phyloP scores from a whole-genome alignment of 2,329 filamentous ascomycete genomes.

The Microthyrium microscopicum region DNA sequence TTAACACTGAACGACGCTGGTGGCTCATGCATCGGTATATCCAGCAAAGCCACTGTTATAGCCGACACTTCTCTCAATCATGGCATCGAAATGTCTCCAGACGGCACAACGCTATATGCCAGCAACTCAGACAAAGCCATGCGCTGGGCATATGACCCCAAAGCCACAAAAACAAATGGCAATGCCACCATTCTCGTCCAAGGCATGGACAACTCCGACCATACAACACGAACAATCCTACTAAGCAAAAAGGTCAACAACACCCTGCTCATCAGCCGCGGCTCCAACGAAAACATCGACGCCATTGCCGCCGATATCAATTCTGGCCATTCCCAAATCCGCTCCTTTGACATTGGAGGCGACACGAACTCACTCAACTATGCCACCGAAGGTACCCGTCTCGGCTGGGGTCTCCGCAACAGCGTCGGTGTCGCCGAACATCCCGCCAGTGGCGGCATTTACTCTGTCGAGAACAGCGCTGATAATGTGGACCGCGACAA shows the following conservation, averaged over 20 bases:
- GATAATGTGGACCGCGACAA: constrained; percentile 44
- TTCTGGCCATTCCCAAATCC: constrained; percentile 50
- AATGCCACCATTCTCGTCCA: constrained; percentile 36
- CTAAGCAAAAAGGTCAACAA: constrained; percentile 38
- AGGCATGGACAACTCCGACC: constrained; percentile 41
- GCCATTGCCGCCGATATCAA: constrained; percentile 29
- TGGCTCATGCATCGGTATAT: constrained; percentile 12
- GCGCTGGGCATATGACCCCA: constrained; percentile 48
- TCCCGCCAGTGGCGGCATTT: constrained; percentile 32
- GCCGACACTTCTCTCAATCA: constrained; percentile 27
- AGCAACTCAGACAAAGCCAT: constrained; percentile 44
- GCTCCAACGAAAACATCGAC: constrained; percentile 49
- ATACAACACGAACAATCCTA: constrained; percentile 51
- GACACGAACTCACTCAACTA: constrained; percentile 27
- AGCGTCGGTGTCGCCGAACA: constrained; percentile 56
- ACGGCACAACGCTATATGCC: constrained; percentile 34
- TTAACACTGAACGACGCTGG: constrained; percentile 22
- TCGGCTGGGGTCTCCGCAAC: constrained; percentile 56
- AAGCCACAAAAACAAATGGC: constrained; percentile 28
- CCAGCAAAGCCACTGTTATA: constrained; percentile 13
- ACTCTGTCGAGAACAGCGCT: constrained; percentile 51
- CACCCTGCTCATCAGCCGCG: constrained; percentile 47
- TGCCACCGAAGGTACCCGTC: constrained; percentile 32
- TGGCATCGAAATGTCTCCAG: constrained; percentile 31
- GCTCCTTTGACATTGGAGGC: constrained; percentile 37